Conservation (phyloP, 495 filamentous ascomycete species). For the Hypoxylon lenormandii region DNA sequence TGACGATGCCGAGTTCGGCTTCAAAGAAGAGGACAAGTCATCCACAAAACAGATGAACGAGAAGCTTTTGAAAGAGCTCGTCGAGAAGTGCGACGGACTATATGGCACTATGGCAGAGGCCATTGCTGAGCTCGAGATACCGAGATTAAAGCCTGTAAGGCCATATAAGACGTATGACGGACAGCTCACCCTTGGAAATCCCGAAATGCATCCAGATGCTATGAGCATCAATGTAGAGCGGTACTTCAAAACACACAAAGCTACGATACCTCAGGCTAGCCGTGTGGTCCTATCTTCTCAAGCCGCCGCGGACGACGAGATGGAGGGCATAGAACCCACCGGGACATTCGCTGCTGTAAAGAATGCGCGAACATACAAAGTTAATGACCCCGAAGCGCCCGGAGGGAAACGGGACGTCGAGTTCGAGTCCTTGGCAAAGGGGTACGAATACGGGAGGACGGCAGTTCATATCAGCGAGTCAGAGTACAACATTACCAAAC, state of each 20-base stretch:
- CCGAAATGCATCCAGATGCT: conserved; percentile 76
- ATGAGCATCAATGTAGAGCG: conserved; percentile 87
- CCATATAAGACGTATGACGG: conserved; percentile 84
- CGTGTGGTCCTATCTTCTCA: conserved; percentile 71
- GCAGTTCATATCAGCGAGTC: conserved; percentile 87
- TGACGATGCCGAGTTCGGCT: conserved; percentile 89
- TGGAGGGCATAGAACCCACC: conserved; percentile 59
- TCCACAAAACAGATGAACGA: conserved; percentile 76
- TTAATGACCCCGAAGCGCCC: conserved; percentile 76
- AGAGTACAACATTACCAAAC: conserved; percentile 81
- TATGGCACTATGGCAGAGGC: conserved; percentile 89
- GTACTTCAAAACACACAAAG: conserved; percentile 83
- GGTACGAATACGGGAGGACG: conserved; percentile 93
- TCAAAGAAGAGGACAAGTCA: conserved; percentile 92
- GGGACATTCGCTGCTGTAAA: conserved; percentile 73
- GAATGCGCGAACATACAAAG: conserved; percentile 79
- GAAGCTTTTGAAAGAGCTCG: conserved; percentile 69
- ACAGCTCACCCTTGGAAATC: conserved; percentile 81
- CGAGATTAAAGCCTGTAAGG: conserved; percentile 76
- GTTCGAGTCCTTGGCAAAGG: conserved; percentile 85
- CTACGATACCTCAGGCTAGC: conserved; percentile 78
- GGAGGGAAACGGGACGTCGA: conserved; percentile 88
- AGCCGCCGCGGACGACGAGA: conserved; percentile 59
- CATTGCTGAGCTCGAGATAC: conserved; percentile 74
- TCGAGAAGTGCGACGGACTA: conserved; percentile 71